Conservation (phyloP, 805 yeast genomes). For the Saccharomycopsis selenospora region DNA sequence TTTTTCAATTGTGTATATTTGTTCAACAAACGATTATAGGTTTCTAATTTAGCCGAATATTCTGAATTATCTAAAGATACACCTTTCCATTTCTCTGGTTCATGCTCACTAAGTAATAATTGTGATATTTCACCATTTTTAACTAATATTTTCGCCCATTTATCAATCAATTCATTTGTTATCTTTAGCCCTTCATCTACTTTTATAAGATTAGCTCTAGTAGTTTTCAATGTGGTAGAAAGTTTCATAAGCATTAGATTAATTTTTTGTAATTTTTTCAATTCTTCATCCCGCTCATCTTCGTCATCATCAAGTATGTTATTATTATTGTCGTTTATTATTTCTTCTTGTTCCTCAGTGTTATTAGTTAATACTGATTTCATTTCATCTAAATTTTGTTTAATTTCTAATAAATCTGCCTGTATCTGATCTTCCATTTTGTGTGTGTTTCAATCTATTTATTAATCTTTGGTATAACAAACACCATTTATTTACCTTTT, state of each 20-base stretch:
- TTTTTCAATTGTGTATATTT: conserved; percentile 13
- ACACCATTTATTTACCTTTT: too few relatives aligned
- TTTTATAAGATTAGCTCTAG: conserved; percentile 8
- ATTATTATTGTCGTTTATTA: background rate
- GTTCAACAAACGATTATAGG: conserved; percentile 11
- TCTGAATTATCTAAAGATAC: conserved; percentile 8
- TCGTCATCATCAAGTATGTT: background rate
- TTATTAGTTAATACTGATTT: background rate
- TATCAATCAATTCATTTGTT: conserved; percentile 18
- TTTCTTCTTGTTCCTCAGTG: background rate
- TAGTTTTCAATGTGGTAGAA: conserved; percentile 1
- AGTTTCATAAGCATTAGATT: conserved; percentile 6
- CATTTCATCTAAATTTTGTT: conserved; percentile 1
- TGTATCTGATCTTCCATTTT: background rate
- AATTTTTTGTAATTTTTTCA: conserved; percentile 8
- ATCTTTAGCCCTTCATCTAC: conserved; percentile 14
- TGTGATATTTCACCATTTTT: conserved; percentile 18
- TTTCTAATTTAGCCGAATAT: conserved; percentile 5
- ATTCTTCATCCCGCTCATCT: conserved; percentile 4
- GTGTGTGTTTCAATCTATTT: too few relatives aligned
- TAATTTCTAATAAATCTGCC: background rate
- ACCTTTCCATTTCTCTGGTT: conserved; percentile 18
- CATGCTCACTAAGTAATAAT: conserved; percentile 11
- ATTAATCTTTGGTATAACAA: too few relatives aligned
- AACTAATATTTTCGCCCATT: conserved; percentile 19